Evolutionary conservation across 2,329 filamentous ascomycete species (phyloP), one percentile per base, ranked within the genome.

Genomic region (Fusarium nurragi): DNA sequence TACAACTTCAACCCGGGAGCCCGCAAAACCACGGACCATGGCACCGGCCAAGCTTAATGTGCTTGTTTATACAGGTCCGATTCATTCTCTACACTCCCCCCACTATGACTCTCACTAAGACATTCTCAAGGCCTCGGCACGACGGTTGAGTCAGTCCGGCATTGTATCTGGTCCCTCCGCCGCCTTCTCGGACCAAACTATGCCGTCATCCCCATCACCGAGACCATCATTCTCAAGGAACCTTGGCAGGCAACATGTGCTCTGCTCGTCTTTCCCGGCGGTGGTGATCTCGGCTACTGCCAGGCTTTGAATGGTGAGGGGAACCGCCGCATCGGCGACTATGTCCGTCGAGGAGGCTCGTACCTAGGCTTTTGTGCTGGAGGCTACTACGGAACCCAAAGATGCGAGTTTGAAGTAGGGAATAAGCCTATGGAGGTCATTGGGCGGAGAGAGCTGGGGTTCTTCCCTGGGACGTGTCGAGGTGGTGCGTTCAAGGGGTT

Each of bases 361-460:
- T 99, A 95, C 74, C 84, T 99, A 3, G 95, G 95, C 1, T 89
- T 99, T 71, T 99, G 95, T 75, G 95, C 95, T 3, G 95, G 95
- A 6, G 95, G 91, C 12, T 99, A 99, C 78, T 99, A 97, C 72
- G 95, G 90, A 21, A 88, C 85, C 67, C 82, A 84, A 36, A 84
- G 83, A 64, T 97, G 94, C 74, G 95, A 99, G 76, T 99, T 98
- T 65, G 94, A 98, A 78, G 89, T 95, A 13, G 93, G 93, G 4
- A 88, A 95, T 51, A 70, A 68, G 28, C 84, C 85, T 3, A 85
- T 98, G 79, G 92, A 97, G 74, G 94, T 99, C 4, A 80, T 97
- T 25, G 95, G 95, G 0, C 84, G 88, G 41, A 84, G 95, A 36
- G 95, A 99, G 75, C 81, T 99, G 47, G 89, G 81, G 0, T 97